Base-by-base conservation (phyloP, 2,329 filamentous ascomycete genomes). In the Bertia moriformis region DNA sequence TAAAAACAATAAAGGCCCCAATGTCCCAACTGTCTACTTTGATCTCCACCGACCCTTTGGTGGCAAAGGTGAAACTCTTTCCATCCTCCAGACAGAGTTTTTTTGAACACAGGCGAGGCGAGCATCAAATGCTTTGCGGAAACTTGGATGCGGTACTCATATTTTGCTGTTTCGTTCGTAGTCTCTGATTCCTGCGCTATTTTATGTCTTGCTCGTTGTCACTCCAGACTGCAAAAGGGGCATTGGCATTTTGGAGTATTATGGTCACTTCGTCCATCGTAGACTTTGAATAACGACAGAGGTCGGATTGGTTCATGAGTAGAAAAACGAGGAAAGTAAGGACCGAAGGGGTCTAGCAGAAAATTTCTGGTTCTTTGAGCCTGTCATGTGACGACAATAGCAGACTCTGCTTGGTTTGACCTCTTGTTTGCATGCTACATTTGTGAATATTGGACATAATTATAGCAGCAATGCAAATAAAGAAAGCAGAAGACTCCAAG, bases 81-180 rank as follows among this genome's bases (percentile, higher is more conserved):
- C 48, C 48, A 50, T 10, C 18, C 14, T 14, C 46, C 45, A 4
- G 14, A 45, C 1, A 52, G 40, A 3, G 40, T 38, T 14, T 22
- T 43, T 17, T 43, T 47, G 20, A 51, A 49, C 2, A 48, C 39
- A 1, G 48, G 33, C 0, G 49, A 52, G 4, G 44, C 45, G 12
- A 49, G 24, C 0, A 37, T 45, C 13, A 51, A 24, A 40, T 51
- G 49, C 5, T 48, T 50, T 2, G 48, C 46, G 4, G 50, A 51
- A 18, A 50, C 48, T 41, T 46, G 46, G 13, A 50, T 45, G 19
- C 44, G 36, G 14, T 4, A 10, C 10, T 29, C 24, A n/a, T 29
- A 29, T 29, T 29, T 29, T 29, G n/a, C 10, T 29, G 24, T 10
- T n/a, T 29, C 24, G n/a, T n/a, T 10, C 10, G 24, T 10, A 29